A percentile compares a stretch with the other conserved stretches of the same genome.
Conservation (phyloP, 495 filamentous ascomycete genomes). For the Trichodelitschia bisporula region DNA sequence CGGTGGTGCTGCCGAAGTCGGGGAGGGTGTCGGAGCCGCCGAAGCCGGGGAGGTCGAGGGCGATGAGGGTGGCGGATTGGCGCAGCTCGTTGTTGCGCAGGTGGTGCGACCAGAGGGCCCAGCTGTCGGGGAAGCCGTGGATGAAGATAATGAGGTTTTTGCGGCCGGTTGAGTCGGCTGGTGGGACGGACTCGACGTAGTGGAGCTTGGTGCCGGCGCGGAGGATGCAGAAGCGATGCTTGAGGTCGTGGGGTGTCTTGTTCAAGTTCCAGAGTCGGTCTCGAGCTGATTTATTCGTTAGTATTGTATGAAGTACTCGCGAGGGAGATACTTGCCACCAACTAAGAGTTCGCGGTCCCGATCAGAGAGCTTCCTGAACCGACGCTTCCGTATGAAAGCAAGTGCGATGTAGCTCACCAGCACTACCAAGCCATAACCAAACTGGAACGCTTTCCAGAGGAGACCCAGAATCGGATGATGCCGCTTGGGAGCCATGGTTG, state of each 20-base stretch:
- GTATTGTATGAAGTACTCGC: too few relatives aligned
- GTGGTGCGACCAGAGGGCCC: conserved; percentile 25
- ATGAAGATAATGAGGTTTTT: conserved; percentile 26
- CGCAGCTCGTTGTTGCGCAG: conserved; percentile 14
- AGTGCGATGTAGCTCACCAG: too few relatives aligned
- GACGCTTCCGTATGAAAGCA: too few relatives aligned
- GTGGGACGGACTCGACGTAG: conserved; percentile 16
- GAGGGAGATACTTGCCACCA: too few relatives aligned
- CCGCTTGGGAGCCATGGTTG: too few relatives aligned
- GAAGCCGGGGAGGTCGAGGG: conserved; percentile 29
- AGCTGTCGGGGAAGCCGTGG: conserved; percentile 35
- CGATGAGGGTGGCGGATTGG: conserved; percentile 18
- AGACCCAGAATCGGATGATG: too few relatives aligned
- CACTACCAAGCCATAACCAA: too few relatives aligned
- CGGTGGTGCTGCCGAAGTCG: conserved; percentile 21
- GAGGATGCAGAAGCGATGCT: conserved; percentile 23
- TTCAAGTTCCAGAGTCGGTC: conserved; percentile 24
- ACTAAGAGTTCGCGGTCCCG: too few relatives aligned
- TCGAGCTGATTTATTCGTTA: too few relatives aligned
- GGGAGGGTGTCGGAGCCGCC: conserved; percentile 25
- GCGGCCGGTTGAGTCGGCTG: conserved; percentile 4
- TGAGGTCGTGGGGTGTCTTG: conserved; percentile 16
- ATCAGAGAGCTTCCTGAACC: too few relatives aligned
- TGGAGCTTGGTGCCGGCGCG: conserved; percentile 25
- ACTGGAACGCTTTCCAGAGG: too few relatives aligned